Conservation (phyloP, 164 flowering plant genomes). For the Platanus orientalis region DNA sequence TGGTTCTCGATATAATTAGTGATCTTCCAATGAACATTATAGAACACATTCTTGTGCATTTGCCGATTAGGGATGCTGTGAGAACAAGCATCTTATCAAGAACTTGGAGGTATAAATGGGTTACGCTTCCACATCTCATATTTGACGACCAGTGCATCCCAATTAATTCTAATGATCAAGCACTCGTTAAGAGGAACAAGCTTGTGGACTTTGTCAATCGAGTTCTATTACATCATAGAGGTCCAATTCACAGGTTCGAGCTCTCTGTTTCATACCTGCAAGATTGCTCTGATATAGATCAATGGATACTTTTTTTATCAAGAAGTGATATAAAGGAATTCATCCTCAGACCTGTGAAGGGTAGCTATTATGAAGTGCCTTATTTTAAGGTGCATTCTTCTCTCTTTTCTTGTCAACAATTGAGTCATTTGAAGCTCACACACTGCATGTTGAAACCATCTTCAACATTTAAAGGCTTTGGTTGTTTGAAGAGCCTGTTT, state of each 20-base stretch:
- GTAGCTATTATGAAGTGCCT: slow-evolving; percentile 46
- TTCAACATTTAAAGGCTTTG: slow-evolving; percentile 44
- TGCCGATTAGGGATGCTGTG: slow-evolving; percentile 67
- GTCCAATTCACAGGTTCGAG: slow-evolving; percentile 63
- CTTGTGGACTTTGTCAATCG: slow-evolving; percentile 38
- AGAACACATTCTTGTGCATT: slow-evolving; percentile 46
- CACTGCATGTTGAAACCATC: slow-evolving; percentile 57
- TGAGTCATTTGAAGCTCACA: slow-evolving; percentile 48
- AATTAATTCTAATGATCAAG: slow-evolving; percentile 15
- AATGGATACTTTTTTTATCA: slow-evolving; percentile 64
- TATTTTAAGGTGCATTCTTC: slow-evolving; percentile 57
- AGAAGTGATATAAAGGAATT: slow-evolving; percentile 49
- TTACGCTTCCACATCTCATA: slow-evolving; percentile 40
- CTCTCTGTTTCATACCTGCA: slow-evolving; percentile 28
- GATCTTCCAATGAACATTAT: slow-evolving; percentile 56
- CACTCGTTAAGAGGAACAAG: slow-evolving; percentile 7
- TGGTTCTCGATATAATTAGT: slow-evolving; percentile 36
- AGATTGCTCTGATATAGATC: slow-evolving; percentile 53
- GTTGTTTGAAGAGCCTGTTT: slow-evolving; percentile 36
- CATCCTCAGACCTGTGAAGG: slow-evolving; percentile 45
- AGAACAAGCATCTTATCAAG: slow-evolving; percentile 59
- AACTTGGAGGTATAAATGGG: slow-evolving; percentile 69
- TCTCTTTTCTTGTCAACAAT: slow-evolving; percentile 41
- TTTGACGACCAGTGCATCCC: slow-evolving; percentile 43
- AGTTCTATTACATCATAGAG: slow-evolving; percentile 56